Evolutionary conservation across 768 basidiomycete genomes (phyloP).

Genomic region (Trametes gibbosa): DNA sequence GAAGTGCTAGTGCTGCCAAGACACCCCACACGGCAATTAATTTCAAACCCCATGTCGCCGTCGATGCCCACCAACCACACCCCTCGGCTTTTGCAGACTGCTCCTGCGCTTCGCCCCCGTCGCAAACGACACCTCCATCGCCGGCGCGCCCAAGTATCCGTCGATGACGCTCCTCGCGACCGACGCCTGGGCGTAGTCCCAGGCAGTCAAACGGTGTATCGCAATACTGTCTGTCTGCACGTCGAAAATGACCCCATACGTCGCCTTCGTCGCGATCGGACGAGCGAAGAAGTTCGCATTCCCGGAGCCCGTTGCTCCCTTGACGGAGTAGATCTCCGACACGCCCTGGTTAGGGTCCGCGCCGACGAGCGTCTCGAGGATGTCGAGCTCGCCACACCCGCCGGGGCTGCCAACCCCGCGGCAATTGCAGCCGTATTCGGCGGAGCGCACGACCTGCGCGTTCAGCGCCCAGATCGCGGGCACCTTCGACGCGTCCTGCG

Average conservation of each 20-base stretch:
- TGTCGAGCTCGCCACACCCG: slow-evolving; percentile 31
- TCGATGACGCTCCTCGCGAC: slow-evolving; percentile 24
- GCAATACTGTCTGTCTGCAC: slow-evolving; percentile 28
- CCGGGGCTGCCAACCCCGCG: slow-evolving; percentile 23
- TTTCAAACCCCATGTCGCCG: slow-evolving; percentile 1
- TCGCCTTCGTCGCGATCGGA: slow-evolving; percentile 18
- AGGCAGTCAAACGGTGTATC: slow-evolving; percentile 23
- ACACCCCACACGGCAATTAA: too few species aligned
- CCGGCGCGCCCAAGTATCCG: slow-evolving; percentile 24
- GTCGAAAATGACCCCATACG: slow-evolving; percentile 27
- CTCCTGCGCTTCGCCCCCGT: slow-evolving; percentile 5
- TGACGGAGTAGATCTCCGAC: slow-evolving; percentile 32
- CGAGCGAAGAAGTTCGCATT: slow-evolving; percentile 24
- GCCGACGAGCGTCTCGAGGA: slow-evolving; percentile 27
- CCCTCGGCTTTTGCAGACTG: neutral
- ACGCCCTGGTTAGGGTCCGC: slow-evolving; percentile 22
- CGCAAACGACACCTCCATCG: slow-evolving; percentile 22
- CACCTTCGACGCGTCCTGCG: slow-evolving; percentile 18
- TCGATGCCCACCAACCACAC: slow-evolving; percentile 13
- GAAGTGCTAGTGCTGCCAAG: too few species aligned
- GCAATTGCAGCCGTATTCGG: slow-evolving; percentile 34
- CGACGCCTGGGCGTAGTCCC: slow-evolving; percentile 27
- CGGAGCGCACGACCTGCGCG: slow-evolving; percentile 29
- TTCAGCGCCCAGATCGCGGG: slow-evolving; percentile 31
- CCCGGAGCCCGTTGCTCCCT: slow-evolving; percentile 31